Percentiles rank a stretch among this genome's conserved stretches.
Conservation (phyloP, 2,329 filamentous ascomycete genomes). For the Trichophyton schoenleinii region DNA sequence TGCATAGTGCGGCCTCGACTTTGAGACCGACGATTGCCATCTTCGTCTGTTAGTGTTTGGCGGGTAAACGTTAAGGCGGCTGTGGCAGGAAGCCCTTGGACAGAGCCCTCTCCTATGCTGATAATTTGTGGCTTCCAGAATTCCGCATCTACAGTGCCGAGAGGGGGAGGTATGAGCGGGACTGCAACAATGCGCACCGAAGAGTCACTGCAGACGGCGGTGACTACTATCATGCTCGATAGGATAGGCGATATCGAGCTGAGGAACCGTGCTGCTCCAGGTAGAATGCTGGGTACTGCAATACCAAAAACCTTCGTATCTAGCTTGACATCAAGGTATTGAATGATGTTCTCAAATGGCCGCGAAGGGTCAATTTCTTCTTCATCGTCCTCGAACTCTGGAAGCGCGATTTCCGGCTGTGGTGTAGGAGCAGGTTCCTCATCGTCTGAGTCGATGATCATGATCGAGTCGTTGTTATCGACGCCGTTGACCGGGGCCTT, state of each 20-base stretch:
- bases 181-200: slow-evolving; percentile 44
- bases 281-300: slow-evolving; percentile 36
- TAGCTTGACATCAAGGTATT: slow-evolving; percentile 43
- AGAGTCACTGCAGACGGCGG: slow-evolving; percentile 44
- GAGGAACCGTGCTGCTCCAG: slow-evolving; percentile 26
- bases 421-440: slow-evolving; percentile 35
- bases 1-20: slow-evolving; percentile 17
- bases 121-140: slow-evolving; percentile 36
- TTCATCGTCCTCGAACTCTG: slow-evolving; percentile 44
- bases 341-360: slow-evolving; percentile 43
- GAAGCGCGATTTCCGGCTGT: slow-evolving; percentile 15
- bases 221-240: slow-evolving; percentile 40
- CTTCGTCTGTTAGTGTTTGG: slow-evolving; percentile 21
- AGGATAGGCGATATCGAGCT: slow-evolving; percentile 38
- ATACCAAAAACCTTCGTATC: slow-evolving; percentile 43
- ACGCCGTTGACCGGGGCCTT: slow-evolving; percentile 30
- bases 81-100: slow-evolving; percentile 39
- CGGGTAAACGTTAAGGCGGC: slow-evolving; percentile 43
- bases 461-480: slow-evolving; percentile 34
- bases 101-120: slow-evolving; percentile 34
- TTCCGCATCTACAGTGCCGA: slow-evolving; percentile 24
- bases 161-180: slow-evolving; percentile 42
- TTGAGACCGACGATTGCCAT: slow-evolving; percentile 22
- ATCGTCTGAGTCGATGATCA: slow-evolving; percentile 46
- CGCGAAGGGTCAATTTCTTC: slow-evolving; percentile 46